These are phyloP conservation scores for Fraxinus nigra DNA, from an alignment of 305 asterid species.

Conservation along the genomic window DNA sequence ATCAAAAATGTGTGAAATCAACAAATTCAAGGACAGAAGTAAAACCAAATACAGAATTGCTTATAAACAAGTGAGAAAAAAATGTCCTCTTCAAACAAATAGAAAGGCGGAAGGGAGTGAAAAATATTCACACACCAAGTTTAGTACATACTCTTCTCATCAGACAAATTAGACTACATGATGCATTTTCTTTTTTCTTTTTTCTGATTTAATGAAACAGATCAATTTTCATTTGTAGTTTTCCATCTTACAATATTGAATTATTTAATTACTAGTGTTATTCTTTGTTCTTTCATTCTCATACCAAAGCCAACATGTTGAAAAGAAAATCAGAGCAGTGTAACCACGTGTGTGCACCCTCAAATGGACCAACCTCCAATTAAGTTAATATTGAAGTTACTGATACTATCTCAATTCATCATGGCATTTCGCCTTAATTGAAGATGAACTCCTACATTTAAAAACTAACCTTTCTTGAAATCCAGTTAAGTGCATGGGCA, in stretches of 20 bases:
- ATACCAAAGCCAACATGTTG: background rate
- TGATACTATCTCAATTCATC: background rate
- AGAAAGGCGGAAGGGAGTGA: background rate
- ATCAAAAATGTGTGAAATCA: background rate
- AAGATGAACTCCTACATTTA: constrained; percentile 2
- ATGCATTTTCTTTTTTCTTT: background rate
- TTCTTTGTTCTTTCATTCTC: background rate
- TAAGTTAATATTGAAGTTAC: background rate
- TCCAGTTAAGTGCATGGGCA: constrained; percentile 96
- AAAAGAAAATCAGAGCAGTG: background rate
- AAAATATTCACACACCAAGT: background rate
- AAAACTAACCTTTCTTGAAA: constrained; percentile 84
- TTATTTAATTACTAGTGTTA: background rate
- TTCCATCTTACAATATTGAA: background rate
- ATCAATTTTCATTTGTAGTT: background rate
- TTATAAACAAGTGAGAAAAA: background rate
- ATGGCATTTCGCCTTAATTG: background rate
- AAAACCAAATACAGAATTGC: background rate
- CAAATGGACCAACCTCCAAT: background rate
- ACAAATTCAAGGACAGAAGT: background rate
- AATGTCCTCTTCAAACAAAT: background rate
- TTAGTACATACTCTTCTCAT: background rate
- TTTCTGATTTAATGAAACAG: background rate
- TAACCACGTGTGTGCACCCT: background rate
- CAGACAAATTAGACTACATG: background rate